phyloP scores from a whole-genome alignment of 345 rosid genomes.

The Orychophragmus violaceus region DNA sequence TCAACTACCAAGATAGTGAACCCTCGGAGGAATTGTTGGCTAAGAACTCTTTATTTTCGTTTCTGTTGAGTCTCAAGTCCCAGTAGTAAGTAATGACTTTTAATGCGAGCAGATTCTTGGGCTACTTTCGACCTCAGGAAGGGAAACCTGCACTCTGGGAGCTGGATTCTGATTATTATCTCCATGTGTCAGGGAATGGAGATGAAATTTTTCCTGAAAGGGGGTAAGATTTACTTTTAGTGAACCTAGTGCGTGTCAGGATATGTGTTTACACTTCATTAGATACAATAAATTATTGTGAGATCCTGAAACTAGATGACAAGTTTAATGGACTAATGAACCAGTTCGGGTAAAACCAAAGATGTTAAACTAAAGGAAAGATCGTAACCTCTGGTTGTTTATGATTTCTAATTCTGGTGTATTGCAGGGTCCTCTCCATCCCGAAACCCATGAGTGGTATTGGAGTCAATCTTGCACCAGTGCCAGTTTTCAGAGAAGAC shows the following conservation, averaged over 20 bases:
- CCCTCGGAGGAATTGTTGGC: background rate
- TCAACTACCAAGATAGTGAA: background rate
- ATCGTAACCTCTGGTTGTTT: background rate
- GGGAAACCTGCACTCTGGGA: too few species aligned
- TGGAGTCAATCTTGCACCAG: too few species aligned
- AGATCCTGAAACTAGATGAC: background rate
- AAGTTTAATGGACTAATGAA: background rate
- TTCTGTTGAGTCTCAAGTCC: background rate
- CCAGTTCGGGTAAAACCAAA: background rate
- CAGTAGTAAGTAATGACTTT: slow-evolving; percentile 9
- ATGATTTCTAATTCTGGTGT: background rate
- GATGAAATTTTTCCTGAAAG: slow-evolving; percentile 61
- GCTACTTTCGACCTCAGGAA: too few species aligned
- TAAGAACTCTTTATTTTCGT: background rate
- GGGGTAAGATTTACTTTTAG: slow-evolving; percentile 33
- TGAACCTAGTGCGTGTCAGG: background rate
- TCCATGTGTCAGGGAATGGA: slow-evolving; percentile 82
- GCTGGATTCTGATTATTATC: too few species aligned
- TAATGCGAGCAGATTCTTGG: too few species aligned
- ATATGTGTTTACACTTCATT: background rate
- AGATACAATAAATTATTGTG: background rate
- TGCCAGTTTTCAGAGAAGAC: too few species aligned
- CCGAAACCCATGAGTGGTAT: slow-evolving; percentile 38
- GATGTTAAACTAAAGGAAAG: background rate
- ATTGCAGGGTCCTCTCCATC: slow-evolving; percentile 23